Percentiles rank a stretch among this genome's conserved stretches.
These are phyloP conservation scores for Agaricales sp. DNA, from an alignment of 1,284 basidiomycete genomes.

Conservation along the genomic window DNA sequence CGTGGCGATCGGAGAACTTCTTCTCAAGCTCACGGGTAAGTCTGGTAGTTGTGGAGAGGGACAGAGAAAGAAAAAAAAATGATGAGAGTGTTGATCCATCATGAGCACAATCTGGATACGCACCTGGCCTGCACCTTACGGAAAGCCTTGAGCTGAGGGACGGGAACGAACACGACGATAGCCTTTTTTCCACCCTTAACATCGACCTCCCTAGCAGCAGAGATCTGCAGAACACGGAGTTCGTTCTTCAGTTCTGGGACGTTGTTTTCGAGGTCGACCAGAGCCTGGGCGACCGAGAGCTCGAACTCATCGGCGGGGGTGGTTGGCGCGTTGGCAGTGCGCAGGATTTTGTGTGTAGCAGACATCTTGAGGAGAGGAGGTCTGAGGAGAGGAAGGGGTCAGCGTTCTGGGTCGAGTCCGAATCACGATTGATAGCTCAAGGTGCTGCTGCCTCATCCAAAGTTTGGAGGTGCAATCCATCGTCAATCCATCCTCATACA, in stretches of 20 bases:
- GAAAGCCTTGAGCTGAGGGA: conserved; percentile 98
- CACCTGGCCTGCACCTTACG: conserved; percentile 97
- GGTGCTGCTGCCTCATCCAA: conserved; percentile 6
- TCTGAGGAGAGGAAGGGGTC: background rate
- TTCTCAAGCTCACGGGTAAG: conserved; percentile 99
- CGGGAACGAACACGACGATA: conserved; percentile 96
- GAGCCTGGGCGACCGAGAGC: conserved; percentile 87
- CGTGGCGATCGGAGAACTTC: conserved; percentile 99
- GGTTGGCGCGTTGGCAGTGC: conserved; percentile 91
- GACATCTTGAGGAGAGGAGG: conserved; percentile 38
- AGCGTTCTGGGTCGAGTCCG: conserved; percentile 33
- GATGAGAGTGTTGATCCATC: background rate
- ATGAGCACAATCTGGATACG: conserved; percentile 21
- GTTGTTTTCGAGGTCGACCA: conserved; percentile 96
- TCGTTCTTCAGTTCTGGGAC: conserved; percentile 97
- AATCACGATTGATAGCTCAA: conserved; percentile 17
- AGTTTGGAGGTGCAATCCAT: conserved; percentile 20
- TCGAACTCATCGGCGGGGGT: conserved; percentile 90
- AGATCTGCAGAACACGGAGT: conserved; percentile 93
- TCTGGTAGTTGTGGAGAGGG: too few relatives aligned
- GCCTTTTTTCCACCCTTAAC: conserved; percentile 99
- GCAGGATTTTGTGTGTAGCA: conserved; percentile 79
- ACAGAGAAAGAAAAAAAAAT: conserved; percentile 10
- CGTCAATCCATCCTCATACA: conserved; percentile 25
- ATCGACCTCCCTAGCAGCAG: conserved; percentile 96